These are phyloP conservation scores for Magnolia changhungtana DNA, from an alignment of 164 flowering plant species.

Conservation along the genomic window DNA sequence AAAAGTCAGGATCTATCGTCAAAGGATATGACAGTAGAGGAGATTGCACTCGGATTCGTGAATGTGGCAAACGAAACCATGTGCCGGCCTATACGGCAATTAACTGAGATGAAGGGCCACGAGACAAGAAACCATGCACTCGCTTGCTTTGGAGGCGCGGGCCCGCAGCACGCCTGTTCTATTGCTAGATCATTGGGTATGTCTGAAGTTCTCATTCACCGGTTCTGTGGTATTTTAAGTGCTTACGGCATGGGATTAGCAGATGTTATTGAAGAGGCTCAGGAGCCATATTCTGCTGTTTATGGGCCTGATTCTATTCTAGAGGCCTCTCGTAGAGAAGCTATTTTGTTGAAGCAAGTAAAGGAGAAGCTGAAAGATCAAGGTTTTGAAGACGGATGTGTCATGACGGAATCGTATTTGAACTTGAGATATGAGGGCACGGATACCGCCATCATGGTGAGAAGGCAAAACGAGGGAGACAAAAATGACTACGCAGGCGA, in stretches of 20 bases:
- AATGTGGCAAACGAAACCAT: conserved; percentile 98
- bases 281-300: conserved; percentile 87
- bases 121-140: conserved; percentile 94
- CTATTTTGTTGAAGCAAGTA: conserved; percentile 50
- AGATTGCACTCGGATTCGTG: conserved; percentile 91
- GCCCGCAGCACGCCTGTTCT: conserved; percentile 98
- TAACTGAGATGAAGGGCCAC: conserved; percentile 98
- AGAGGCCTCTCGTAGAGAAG: conserved; percentile 69
- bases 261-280: conserved; percentile 93
- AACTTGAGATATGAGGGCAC: conserved; percentile 95
- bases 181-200: conserved; percentile 91
- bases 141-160: conserved; percentile 99
- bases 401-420: conserved; percentile 61
- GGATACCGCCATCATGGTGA: conserved; percentile 98
- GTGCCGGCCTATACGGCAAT: conserved; percentile 96
- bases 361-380: conserved; percentile 61
- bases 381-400: conserved; percentile 65
- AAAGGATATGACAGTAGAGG: conserved; percentile 87
- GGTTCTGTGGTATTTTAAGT: conserved; percentile 92
- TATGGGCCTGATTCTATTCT: conserved; percentile 56
- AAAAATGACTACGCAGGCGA: conserved; percentile 58
- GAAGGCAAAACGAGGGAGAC: conserved; percentile 36
- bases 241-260: conserved; percentile 99
- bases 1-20: conserved; percentile 66
- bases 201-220: conserved; percentile 88